Evolutionary conservation across 768 basidiomycete species (phyloP).

Genomic region (Mycena olivaceomarginata): DNA sequence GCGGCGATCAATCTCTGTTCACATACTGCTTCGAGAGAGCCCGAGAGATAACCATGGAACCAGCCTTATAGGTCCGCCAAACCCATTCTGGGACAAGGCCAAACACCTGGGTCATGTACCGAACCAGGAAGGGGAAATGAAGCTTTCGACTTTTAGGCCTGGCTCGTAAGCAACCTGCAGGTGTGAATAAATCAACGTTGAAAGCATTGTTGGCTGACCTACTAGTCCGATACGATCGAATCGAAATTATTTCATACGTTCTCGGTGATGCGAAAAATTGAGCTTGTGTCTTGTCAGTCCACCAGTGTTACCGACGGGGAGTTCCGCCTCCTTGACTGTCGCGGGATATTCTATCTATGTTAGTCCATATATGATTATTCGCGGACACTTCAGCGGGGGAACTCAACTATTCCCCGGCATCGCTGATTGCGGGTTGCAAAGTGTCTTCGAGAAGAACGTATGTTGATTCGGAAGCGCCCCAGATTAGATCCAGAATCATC

Average conservation of each 20-base stretch:
- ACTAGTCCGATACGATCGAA: background rate
- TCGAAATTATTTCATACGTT: background rate
- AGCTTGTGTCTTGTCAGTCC: background rate
- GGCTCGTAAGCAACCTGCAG: no score
- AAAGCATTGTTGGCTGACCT: no score
- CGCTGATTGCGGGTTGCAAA: constrained; percentile 23
- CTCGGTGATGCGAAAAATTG: background rate
- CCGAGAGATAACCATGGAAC: no score
- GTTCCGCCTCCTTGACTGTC: background rate
- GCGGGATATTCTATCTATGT: background rate
- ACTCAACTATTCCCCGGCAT: constrained; percentile 13
- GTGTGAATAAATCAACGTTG: background rate
- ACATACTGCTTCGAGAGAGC: no score
- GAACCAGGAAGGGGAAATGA: no score
- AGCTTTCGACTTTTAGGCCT: no score
- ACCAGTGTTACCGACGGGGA: background rate
- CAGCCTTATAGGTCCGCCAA: no score
- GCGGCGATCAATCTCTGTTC: background rate
- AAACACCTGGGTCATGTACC: no score
- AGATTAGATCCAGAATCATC: background rate
- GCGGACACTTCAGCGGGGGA: background rate
- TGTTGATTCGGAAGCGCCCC: background rate
- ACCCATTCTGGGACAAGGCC: no score
- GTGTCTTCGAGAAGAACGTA: background rate
- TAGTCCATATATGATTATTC: background rate